These are phyloP conservation scores for Nemania sp. DNA, from an alignment of 2,329 filamentous ascomycete species.

Conservation along the genomic window DNA sequence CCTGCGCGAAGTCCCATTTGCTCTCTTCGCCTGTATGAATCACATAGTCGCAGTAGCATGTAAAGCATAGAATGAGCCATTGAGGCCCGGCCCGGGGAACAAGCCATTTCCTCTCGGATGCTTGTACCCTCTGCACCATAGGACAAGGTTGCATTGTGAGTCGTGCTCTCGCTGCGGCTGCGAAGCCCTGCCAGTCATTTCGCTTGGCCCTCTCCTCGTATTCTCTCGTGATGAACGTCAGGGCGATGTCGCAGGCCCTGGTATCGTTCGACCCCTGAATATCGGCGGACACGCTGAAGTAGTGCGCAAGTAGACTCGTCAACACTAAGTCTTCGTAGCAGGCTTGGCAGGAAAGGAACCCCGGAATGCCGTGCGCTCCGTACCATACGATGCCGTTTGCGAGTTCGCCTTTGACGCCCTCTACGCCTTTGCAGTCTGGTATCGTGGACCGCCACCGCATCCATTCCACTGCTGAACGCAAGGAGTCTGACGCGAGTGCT, in stretches of 20 bases:
- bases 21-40: slow-evolving; percentile 37
- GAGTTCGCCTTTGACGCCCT: slow-evolving; percentile 22
- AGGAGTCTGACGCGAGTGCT: slow-evolving; percentile 34
- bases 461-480: slow-evolving; percentile 36
- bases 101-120: slow-evolving; percentile 1
- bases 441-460: slow-evolving; percentile 33
- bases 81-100: slow-evolving; percentile 24
- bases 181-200: slow-evolving; percentile 42
- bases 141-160: slow-evolving; percentile 38
- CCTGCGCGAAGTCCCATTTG: slow-evolving; percentile 30
- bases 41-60: slow-evolving; percentile 46
- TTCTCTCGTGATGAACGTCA: slow-evolving; percentile 38
- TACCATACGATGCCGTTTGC: slow-evolving; percentile 28
- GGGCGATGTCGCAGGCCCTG: slow-evolving; percentile 41
- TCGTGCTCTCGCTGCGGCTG: slow-evolving; percentile 35
- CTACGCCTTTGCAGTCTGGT: slow-evolving; percentile 27
- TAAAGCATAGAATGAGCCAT: slow-evolving; percentile 40
- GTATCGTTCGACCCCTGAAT: slow-evolving; percentile 19
- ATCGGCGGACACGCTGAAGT: slow-evolving; percentile 16
- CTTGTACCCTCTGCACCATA: slow-evolving; percentile 1
- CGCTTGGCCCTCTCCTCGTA: slow-evolving; percentile 32
- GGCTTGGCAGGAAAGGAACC: slow-evolving; percentile 28
- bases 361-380: slow-evolving; percentile 6
- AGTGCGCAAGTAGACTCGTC: slow-evolving; percentile 11
- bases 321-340: slow-evolving; percentile 32